phyloP scores from a whole-genome alignment of 2,329 filamentous ascomycete genomes.

The Ceratocystis variospora region DNA sequence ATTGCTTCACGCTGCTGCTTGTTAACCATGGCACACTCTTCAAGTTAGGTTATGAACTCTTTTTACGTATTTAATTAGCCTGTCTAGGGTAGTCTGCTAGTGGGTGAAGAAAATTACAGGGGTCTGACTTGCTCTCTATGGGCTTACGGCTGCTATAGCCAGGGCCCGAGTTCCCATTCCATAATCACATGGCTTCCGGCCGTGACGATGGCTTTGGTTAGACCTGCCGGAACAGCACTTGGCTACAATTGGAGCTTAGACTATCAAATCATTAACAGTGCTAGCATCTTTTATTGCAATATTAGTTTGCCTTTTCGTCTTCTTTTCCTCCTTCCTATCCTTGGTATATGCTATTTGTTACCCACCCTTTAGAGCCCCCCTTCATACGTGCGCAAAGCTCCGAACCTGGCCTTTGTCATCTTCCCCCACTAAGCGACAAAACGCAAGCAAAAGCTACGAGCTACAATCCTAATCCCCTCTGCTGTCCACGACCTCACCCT shows the following conservation, averaged over 20 bases:
- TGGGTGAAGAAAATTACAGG: neutral
- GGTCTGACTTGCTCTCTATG: neutral
- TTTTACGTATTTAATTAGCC: neutral
- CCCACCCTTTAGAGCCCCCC: neutral
- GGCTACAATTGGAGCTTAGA: neutral
- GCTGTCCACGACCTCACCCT: neutral
- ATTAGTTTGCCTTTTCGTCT: neutral
- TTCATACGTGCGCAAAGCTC: neutral
- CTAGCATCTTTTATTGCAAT: neutral
- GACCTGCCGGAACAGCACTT: neutral
- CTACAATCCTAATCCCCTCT: neutral
- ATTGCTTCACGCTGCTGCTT: no score
- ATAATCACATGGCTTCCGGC: neutral
- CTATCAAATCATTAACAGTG: neutral
- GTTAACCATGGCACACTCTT: no score
- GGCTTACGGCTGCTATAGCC: neutral
- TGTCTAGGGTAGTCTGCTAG: neutral
- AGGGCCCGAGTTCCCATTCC: neutral
- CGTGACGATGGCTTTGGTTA: neutral
- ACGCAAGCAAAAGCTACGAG: neutral
- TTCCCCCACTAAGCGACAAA: constrained; percentile 4
- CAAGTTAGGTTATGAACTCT: neutral
- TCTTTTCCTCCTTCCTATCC: neutral
- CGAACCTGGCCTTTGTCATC: neutral
- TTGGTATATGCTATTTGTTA: neutral